Percentiles rank a stretch among this genome's conserved stretches.
Conservation (phyloP, 1,284 basidiomycete genomes). For the Ceratobasidium sp. region DNA sequence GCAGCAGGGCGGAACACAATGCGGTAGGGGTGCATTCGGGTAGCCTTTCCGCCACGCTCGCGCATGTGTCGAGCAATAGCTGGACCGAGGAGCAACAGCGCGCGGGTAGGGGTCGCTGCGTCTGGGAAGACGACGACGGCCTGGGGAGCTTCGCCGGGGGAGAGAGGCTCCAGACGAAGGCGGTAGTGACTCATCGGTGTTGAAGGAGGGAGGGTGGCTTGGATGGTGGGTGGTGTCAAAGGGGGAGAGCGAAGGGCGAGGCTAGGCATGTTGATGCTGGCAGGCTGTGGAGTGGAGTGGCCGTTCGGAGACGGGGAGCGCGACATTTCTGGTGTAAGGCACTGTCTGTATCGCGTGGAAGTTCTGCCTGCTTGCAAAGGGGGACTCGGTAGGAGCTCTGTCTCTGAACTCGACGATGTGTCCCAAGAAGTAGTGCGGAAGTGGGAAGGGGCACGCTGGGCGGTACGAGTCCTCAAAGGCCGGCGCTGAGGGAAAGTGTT, state of each 20-base stretch:
- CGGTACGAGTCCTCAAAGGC: not conserved
- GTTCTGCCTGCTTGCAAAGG: not conserved
- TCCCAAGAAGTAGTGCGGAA: slow-evolving; percentile 24
- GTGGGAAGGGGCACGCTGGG: not conserved
- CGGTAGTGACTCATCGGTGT: slow-evolving; percentile 18
- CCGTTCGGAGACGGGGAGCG: slow-evolving; percentile 20
- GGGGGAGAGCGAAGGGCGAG: slow-evolving; percentile 24
- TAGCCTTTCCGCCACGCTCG: slow-evolving; percentile 27
- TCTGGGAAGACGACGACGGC: slow-evolving; percentile 36
- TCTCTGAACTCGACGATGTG: slow-evolving; percentile 12
- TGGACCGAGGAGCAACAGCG: slow-evolving; percentile 25
- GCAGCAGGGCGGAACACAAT: slow-evolving; percentile 34
- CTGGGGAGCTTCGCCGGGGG: slow-evolving; percentile 13
- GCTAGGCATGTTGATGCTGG: not conserved
- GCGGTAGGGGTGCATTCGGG: slow-evolving; percentile 38
- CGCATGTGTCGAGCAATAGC: slow-evolving; percentile 27
- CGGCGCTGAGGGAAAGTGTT: not conserved
- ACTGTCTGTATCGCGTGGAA: slow-evolving; percentile 1
- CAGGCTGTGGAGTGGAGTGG: not conserved
- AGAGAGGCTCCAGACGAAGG: slow-evolving; percentile 20
- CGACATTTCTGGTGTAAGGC: slow-evolving; percentile 20
- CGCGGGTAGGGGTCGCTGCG: slow-evolving; percentile 18
- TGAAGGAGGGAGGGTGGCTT: slow-evolving; percentile 3
- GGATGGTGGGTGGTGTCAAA: slow-evolving; percentile 25
- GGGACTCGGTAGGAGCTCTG: not conserved